Percentiles rank a stretch among this genome's conserved stretches.
These are phyloP conservation scores for Ogataea methanolica DNA, from an alignment of 805 yeast genomes.

Conservation along the genomic window DNA sequence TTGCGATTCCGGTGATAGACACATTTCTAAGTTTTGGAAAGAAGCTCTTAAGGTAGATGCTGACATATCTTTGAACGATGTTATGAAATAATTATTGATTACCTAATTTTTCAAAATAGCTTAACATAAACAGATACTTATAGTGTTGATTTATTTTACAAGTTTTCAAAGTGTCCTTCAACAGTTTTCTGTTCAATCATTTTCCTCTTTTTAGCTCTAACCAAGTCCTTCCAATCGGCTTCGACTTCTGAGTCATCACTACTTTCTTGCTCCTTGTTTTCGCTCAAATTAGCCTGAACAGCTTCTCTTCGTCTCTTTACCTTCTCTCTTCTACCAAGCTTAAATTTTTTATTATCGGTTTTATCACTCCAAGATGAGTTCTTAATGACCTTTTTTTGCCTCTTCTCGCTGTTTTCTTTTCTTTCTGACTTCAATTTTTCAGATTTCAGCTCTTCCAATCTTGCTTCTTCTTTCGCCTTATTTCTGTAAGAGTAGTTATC, in stretches of 20 bases:
- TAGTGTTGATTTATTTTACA: conserved; percentile 23
- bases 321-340: conserved; percentile 61
- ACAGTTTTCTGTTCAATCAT: conserved; percentile 36
- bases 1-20: conserved; percentile 91
- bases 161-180: conserved; percentile 60
- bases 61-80: conserved; percentile 34
- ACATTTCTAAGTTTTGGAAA: conserved; percentile 90
- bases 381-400: conserved; percentile 43
- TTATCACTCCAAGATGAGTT: conserved; percentile 83
- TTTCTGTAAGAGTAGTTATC: conserved; percentile 65
- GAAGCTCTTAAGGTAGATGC: conserved; percentile 42
- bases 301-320: conserved; percentile 63
- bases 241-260: conserved; percentile 38
- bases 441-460: conserved; percentile 55
- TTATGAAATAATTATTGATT: conserved; percentile 21
- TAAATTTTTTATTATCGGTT: conserved; percentile 54
- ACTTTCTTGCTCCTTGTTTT: conserved; percentile 40
- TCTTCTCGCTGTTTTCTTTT: conserved; percentile 35
- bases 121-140: not conserved
- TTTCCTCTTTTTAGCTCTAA: conserved; percentile 58
- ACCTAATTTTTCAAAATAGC: not conserved
- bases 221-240: conserved; percentile 86
- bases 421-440: conserved; percentile 34
- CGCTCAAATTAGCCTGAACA: conserved; percentile 48
- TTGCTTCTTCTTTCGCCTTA: conserved; percentile 52